Evolutionary conservation across 768 basidiomycete species (phyloP), one percentile per base, ranked within the genome.

Genomic region (Tubosaeta sp.): DNA sequence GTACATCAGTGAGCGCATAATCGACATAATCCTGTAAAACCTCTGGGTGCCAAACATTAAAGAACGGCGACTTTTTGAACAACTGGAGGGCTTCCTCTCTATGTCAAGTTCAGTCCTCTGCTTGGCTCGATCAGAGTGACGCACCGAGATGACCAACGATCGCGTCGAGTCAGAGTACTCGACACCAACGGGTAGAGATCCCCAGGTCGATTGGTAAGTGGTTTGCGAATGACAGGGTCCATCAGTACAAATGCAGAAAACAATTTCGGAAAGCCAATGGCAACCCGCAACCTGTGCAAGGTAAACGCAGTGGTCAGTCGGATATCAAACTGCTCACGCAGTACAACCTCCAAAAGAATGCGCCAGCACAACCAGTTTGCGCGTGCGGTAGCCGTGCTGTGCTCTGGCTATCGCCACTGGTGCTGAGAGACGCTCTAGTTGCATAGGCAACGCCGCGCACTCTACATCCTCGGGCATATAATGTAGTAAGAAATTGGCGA

Each of bases 261-360:
- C 7, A 94, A 71, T 1, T 71, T 69, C 0, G 90, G 90, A 51
- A 73, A 71, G 36, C 77, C 73, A 21, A 84, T 58, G 3, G 88
- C 86, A 2, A 83, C 87, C 34, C 83, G 77, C 18, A 79, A 63
- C 14, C 86, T 90, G 56, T 13, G 35, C 16, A 53, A 11, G 31
- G 31, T 32, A 32, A 27, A n/a, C n/a, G n/a, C n/a, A n/a, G n/a
- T n/a, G n/a, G n/a, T n/a, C n/a, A 34, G 32, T 18, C 1, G 3
- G 1, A 19, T 29, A 10, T 36, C 6, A 21, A 46, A 49, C 6
- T 48, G 74, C 87, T 61, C 62, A 90, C 84, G 81, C 76, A 3
- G 83, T 81, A 60, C 83, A 84, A 1, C 88, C 92, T 19, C 93
- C 90, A 46, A 90, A 83, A 0, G 91, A 94, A 63, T 96, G 94